Evolutionary conservation across 257 asterid species (phyloP).

Genomic region (Asclepias syriaca): DNA sequence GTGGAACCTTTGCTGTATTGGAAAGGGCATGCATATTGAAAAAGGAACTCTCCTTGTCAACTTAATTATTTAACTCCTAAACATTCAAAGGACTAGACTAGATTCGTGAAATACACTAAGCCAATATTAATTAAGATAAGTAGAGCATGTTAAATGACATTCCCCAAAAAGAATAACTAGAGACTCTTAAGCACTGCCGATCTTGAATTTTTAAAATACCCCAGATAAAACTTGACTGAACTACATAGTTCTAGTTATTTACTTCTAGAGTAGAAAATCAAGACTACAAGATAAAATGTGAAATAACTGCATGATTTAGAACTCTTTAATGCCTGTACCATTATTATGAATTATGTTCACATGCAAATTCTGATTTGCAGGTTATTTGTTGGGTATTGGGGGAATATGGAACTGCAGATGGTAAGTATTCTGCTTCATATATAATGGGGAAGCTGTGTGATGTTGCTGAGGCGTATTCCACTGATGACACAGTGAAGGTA

Average conservation of each 20-base stretch:
- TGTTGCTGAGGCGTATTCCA: slow-evolving; percentile 86
- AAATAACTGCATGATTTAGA: background rate
- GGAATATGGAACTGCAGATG: slow-evolving; percentile 94
- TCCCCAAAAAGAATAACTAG: background rate
- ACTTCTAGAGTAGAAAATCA: background rate
- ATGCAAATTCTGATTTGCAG: slow-evolving; percentile 32
- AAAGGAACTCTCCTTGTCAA: background rate
- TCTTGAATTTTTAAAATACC: background rate
- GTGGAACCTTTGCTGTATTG: background rate
- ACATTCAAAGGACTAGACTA: background rate
- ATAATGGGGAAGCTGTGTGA: slow-evolving; percentile 90
- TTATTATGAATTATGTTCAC: background rate
- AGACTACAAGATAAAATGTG: background rate
- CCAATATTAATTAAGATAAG: background rate
- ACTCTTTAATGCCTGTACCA: background rate
- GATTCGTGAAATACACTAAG: background rate
- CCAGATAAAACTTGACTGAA: background rate
- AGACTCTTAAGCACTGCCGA: background rate
- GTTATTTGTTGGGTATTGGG: slow-evolving; percentile 99
- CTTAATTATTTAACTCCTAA: background rate
- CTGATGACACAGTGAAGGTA: slow-evolving; percentile 90
- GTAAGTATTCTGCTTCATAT: slow-evolving; percentile 86
- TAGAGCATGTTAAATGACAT: background rate
- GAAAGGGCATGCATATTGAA: background rate
- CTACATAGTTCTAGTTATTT: background rate